Evolutionary conservation across 768 basidiomycete genomes (phyloP).

Genomic region (Mycena polygramma): DNA sequence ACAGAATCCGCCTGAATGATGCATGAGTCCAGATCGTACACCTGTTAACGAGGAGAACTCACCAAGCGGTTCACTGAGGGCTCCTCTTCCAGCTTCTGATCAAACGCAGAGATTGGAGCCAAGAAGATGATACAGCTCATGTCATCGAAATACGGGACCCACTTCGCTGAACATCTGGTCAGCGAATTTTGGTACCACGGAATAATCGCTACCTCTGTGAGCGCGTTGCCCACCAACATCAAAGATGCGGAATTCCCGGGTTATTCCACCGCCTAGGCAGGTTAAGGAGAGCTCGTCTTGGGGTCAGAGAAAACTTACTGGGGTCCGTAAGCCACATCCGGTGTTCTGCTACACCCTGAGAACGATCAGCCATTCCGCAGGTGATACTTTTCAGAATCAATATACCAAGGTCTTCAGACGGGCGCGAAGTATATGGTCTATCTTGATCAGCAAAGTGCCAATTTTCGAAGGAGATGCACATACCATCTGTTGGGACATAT

Average conservation of each 20-base stretch:
- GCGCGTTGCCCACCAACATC: slow-evolving; percentile 82
- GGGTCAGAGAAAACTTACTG: slow-evolving; percentile 53
- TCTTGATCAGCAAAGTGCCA: neutral
- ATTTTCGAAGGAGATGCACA: slow-evolving; percentile 12
- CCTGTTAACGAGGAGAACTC: slow-evolving; percentile 33
- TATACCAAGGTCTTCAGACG: slow-evolving; percentile 60
- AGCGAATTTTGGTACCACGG: neutral
- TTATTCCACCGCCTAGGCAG: slow-evolving; percentile 58
- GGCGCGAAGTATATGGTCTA: slow-evolving; percentile 83
- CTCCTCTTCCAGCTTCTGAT: slow-evolving; percentile 77
- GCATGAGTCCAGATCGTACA: neutral
- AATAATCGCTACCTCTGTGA: slow-evolving; percentile 64
- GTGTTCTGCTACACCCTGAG: slow-evolving; percentile 81
- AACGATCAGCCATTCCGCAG: neutral
- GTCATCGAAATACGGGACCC: slow-evolving; percentile 78
- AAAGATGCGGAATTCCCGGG: slow-evolving; percentile 70
- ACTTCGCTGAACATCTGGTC: slow-evolving; percentile 76
- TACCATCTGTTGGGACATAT: slow-evolving; percentile 82
- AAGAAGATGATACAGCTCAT: slow-evolving; percentile 80
- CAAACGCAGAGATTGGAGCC: slow-evolving; percentile 80
- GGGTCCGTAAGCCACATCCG: slow-evolving; percentile 60
- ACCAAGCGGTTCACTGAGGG: slow-evolving; percentile 73
- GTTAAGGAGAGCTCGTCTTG: slow-evolving; percentile 59
- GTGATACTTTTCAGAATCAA: too few relatives aligned
- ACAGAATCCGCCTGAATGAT: slow-evolving; percentile 69